Percentiles rank a stretch among this genome's conserved stretches.
These are phyloP conservation scores for Colletotrichum simmondsii DNA, from an alignment of 2,329 filamentous ascomycete species.

Conservation along the genomic window DNA sequence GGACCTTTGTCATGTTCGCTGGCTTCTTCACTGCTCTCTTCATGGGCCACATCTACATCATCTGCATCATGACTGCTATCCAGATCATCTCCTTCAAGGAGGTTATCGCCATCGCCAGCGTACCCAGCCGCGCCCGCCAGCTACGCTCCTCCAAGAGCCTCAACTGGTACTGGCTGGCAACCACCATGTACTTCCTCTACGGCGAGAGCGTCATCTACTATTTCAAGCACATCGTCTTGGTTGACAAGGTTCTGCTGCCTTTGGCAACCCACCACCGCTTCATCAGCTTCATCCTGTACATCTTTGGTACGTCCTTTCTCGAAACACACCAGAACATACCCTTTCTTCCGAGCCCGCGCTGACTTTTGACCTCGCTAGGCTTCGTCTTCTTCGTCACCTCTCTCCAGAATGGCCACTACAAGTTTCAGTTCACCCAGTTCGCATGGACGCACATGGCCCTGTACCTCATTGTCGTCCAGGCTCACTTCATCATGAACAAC, in stretches of 20 bases:
- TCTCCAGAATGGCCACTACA: conserved; percentile 94
- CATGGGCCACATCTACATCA: conserved; percentile 97
- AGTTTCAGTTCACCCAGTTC: conserved; percentile 99
- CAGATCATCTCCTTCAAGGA: conserved; percentile 99
- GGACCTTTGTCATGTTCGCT: conserved; percentile 97
- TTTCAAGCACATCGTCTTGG: conserved; percentile 97
- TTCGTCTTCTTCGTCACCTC: conserved; percentile 99
- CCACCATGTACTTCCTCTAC: conserved; percentile 99
- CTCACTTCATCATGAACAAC: conserved; percentile 99
- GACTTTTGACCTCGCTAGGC: conserved; percentile 62
- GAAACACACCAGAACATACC: background rate
- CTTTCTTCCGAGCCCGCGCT: background rate
- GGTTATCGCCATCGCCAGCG: conserved; percentile 96
- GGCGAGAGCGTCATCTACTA: conserved; percentile 99
- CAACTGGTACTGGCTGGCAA: conserved; percentile 99
- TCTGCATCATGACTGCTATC: conserved; percentile 89
- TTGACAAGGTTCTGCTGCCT: conserved; percentile 91
- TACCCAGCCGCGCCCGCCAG: conserved; percentile 90
- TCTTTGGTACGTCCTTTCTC: conserved; percentile 77
- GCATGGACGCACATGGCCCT: conserved; percentile 99
- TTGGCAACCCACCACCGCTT: conserved; percentile 98
- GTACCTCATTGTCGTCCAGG: conserved; percentile 96
- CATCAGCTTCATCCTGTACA: conserved; percentile 98
- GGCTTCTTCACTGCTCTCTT: conserved; percentile 93
- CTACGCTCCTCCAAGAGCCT: conserved; percentile 94